Evolutionary conservation across 73 alveolate genomes (phyloP), one percentile per base, ranked within the genome.

Genomic region (Effrenium voratum): DNA sequence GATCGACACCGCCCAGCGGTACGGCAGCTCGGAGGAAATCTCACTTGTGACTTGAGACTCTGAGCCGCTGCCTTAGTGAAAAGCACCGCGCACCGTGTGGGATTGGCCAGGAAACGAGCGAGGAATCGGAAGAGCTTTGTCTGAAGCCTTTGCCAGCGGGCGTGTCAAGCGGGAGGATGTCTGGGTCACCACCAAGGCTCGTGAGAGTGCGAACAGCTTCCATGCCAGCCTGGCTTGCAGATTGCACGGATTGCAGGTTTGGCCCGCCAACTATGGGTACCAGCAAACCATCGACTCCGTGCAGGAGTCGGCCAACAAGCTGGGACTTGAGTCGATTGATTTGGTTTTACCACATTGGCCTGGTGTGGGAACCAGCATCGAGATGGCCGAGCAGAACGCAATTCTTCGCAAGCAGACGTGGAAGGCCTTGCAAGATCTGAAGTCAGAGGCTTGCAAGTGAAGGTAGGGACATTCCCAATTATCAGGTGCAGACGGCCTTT

Each of bases 281-380:
- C 52, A 88, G 49, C 60, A 41, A 72, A 43, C 95, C 36, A 88
- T 88, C 44, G 63, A 73, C 41, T 88, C 95, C 1, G 95, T 88
- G 34, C 66, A 80, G 91, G 91, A 80, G 45, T 88, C 95, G 5
- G 95, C 95, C 28, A 43, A 60, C 28, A 88, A 88, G 84, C 85
- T 88, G 52, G 95, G 95, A 30, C 70, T 88, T 50, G 95, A 88
- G 85, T 72, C 84, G 32, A 88, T 88, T 52, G 95, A 88, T 50
- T 52, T 88, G 95, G 95, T 88, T 13, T 38, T 88, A 40, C 95
- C 95, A 24, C 95, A 88, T 41, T 88, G 95, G 95, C 95, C 95
- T 28, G 95, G 95, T 10, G 55, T 88, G 26, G 43, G 86, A 57
- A 88, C 86, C 34, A 50, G 32, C 49, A 46, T 88, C 52, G 95